Evolutionary conservation across 139 green algal genomes (phyloP), one percentile per base, ranked within the genome.

Genomic region (Haematococcus lacustris): DNA sequence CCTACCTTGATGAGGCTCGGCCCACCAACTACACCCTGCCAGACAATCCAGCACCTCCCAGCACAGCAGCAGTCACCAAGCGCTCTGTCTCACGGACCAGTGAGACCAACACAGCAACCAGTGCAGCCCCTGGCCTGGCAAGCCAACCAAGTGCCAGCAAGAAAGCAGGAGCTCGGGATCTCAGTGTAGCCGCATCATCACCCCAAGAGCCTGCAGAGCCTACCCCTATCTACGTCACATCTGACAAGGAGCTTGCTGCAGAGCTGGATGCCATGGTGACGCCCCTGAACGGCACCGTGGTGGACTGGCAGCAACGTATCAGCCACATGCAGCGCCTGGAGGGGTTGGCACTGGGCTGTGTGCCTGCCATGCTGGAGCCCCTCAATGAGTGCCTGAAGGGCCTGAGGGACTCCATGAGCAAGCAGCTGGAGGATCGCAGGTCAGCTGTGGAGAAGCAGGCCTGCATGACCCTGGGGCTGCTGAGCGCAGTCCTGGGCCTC

Each of bases 261-360:
- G 83, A 93, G 66, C 51, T 91, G 30, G 84, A 91, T 30, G 66
- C 63, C 0, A 76, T 88, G 26, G 39, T 64, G 1, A 28, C 43
- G 2, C 51, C 60, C 32, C 83, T 93, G 38, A 73, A 67, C 25
- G 69, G 62, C 1, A 62, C 69, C 1, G 3, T 47, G 32, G 43
- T 61, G 5, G 78, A 80, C 25, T 89, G 79, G 81, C 51, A 75
- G n/a, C 60, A 74, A 30, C 78, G 85, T 32, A 79, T 90, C 38
- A 62, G 70, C 4, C 80, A 85, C 3, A 82, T 96, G 84, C 63
- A 88, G 65, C 78, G 84, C 17, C 41, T 96, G 47, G 88, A 96
- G 75, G 84, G 82, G 0, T 71, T 94, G 28, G 80, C 87, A 35
- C 69, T 70, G 25, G 90, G 90, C 9, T 86, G 84, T 37, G 84